Evolutionary conservation across 2,329 filamentous ascomycete species (phyloP).

Genomic region (Monosporascus sp.): DNA sequence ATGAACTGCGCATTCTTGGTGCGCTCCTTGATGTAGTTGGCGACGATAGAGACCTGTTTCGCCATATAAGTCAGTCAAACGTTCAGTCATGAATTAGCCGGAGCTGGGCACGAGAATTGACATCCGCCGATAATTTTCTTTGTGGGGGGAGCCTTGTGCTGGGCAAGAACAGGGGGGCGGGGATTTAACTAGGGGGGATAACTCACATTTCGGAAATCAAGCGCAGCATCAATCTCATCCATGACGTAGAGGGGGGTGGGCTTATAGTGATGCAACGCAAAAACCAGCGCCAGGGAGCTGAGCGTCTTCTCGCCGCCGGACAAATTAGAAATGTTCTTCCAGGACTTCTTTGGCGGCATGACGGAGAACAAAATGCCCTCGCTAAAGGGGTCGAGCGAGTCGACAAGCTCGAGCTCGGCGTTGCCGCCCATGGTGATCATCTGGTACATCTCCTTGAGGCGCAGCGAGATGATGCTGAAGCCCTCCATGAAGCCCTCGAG

Average conservation of each 20-base stretch:
- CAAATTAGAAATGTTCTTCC: conserved; percentile 98
- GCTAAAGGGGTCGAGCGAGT: conserved; percentile 91
- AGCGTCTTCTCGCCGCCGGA: conserved; percentile 97
- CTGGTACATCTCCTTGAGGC: conserved; percentile 99
- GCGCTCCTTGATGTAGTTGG: conserved; percentile 97
- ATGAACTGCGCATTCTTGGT: conserved; percentile 99
- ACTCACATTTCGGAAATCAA: conserved; percentile 97
- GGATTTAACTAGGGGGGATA: background rate
- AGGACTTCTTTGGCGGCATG: conserved; percentile 99
- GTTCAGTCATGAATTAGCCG: background rate
- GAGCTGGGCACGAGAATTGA: conserved; percentile 5
- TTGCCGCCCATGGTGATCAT: conserved; percentile 99
- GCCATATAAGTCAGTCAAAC: background rate
- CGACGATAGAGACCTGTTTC: conserved; percentile 84
- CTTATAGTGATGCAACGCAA: conserved; percentile 96
- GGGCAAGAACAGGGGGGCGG: background rate
- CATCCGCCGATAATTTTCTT: background rate
- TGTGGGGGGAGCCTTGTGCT: background rate
- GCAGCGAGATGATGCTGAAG: conserved; percentile 87
- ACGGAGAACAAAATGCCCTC: conserved; percentile 97
- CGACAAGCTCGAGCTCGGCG: conserved; percentile 92
- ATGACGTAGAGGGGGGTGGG: conserved; percentile 97
- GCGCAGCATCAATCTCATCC: conserved; percentile 97
- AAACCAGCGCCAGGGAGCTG: conserved; percentile 89
- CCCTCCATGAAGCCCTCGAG: conserved; percentile 98